Conservation (phyloP, 768 basidiomycete genomes). For the Phanerochaete sordida region DNA sequence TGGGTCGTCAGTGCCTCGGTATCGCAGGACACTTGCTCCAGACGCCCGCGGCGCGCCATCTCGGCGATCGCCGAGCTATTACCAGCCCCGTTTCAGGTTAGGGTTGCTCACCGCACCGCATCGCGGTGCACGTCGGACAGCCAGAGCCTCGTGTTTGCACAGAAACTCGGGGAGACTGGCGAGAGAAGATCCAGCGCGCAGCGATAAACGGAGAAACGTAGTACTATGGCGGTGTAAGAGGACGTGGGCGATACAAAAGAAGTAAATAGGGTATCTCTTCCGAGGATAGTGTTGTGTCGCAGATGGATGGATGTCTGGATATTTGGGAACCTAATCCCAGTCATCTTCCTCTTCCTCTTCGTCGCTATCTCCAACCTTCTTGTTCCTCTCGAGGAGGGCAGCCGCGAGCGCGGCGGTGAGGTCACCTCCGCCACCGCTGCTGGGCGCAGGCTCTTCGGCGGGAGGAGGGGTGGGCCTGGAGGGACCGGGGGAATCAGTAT, state of each 20-base stretch:
- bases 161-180: too few relatives aligned
- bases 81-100: neutral
- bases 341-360: constrained; percentile 33
- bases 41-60: constrained; percentile 13
- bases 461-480: constrained; percentile 32
- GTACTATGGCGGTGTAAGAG: neutral
- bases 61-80: constrained; percentile 25
- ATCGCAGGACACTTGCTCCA: neutral
- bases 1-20: constrained; percentile 10
- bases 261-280: neutral
- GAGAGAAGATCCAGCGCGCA: too few relatives aligned
- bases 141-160: too few relatives aligned
- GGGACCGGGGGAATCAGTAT: constrained; percentile 17
- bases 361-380: constrained; percentile 77
- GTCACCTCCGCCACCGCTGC: constrained; percentile 50
- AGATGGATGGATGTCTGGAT: neutral
- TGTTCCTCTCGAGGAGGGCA: constrained; percentile 79
- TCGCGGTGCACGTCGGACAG: neutral
- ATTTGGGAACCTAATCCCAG: constrained; percentile 22
- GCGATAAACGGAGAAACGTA: neutral
- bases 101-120: neutral
- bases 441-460: constrained; percentile 29
- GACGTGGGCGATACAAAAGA: neutral
- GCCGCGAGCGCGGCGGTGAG: constrained; percentile 81
- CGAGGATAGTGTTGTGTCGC: neutral